Base-by-base conservation (phyloP, 495 filamentous ascomycete species). In the Baudoinia panamericana region DNA sequence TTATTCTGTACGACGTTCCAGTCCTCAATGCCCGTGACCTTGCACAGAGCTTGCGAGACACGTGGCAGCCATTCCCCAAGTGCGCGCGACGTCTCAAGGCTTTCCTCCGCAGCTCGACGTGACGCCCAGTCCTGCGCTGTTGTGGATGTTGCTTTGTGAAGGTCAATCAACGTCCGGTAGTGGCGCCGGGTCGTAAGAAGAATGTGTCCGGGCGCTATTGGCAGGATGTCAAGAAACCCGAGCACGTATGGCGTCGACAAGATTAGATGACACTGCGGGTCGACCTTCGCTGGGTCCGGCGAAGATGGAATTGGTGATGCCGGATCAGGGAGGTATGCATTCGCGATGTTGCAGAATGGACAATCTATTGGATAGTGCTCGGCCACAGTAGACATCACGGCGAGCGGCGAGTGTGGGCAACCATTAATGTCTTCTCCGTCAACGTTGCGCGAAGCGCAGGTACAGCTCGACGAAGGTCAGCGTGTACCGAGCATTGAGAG, bases 1-100 rank as follows among this genome's bases (percentile, higher is more conserved):
- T 94, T 96, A 61, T 96, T 96, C 65, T 93, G 85, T 45, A 93
- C 82, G 16, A 94, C 71, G 60, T 96, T 96, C 77, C 81, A 88
- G 60, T 86, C 82, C 13, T 65, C 68, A 22, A 84, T 72, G 5
- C 73, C 74, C 11, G 68, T 74, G 0, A 69, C 70, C 13, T 64
- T 66, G 32, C 70, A 72, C 12, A 88, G 71, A 0, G 82, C 80
- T 4, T 76, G 64, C 1, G 81, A 81, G 16, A 94, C 53, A 10
- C 87, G 51, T 20, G 82, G 82, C 13, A 93, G 64, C 75, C 77
- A 87, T 42, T 55, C 51, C 10, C 60, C 60, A 41, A 49, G 30
- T 15, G 37, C 32, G 4, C 34, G 17, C 10, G 48, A 3, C 1
- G 40, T 34, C 34, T 36, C 34, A 18, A 18, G 24, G 37, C 37